Conservation (phyloP, 148 eudicot species). For the Limonium bicolor region DNA sequence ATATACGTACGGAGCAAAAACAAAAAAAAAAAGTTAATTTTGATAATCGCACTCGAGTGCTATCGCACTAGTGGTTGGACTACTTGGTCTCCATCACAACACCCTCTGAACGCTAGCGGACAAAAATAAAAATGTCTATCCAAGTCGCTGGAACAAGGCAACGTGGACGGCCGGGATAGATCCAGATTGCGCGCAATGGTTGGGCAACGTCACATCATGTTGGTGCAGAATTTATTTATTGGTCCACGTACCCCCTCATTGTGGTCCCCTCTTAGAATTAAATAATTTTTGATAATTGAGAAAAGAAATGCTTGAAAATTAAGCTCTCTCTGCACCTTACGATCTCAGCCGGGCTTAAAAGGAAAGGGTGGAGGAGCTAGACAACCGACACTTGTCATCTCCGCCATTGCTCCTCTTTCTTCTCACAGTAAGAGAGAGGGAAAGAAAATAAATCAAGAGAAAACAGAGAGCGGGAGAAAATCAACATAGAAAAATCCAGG, state of each 20-base stretch:
- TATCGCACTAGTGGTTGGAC: too few relatives aligned
- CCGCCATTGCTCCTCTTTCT: not conserved
- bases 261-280: conserved; percentile 10
- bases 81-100: too few relatives aligned
- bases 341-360: too few relatives aligned
- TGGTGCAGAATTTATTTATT: conserved; percentile 13
- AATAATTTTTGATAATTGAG: too few relatives aligned
- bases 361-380: conserved; percentile 2
- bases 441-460: not conserved
- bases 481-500: not conserved
- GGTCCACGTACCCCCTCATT: conserved; percentile 35
- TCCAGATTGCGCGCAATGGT: conserved; percentile 1
- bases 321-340: too few relatives aligned
- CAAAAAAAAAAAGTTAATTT: too few relatives aligned
- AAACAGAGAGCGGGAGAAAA: not conserved
- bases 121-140: too few relatives aligned
- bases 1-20: too few relatives aligned
- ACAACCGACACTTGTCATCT: conserved; percentile 36
- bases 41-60: too few relatives aligned
- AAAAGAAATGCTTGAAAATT: not conserved
- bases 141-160: too few relatives aligned
- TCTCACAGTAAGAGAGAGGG: not conserved
- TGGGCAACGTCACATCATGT: conserved; percentile 1
- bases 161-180: conserved; percentile 1
- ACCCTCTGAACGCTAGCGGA: too few relatives aligned